Conservation (phyloP, 2,329 filamentous ascomycete genomes). For the Pseudocercospora ulei region DNA sequence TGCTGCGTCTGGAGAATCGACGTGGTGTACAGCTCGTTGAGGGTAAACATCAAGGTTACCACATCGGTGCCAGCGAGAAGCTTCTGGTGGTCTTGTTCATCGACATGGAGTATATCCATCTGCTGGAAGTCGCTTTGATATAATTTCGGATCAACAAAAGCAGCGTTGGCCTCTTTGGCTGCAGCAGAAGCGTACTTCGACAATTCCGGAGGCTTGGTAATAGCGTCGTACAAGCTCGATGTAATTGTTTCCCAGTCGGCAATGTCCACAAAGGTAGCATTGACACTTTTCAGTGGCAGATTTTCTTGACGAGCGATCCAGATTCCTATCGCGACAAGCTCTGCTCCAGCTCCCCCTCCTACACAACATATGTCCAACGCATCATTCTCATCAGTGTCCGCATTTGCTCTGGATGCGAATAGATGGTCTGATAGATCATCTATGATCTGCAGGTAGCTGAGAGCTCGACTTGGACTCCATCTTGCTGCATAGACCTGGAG, state of each 20-base stretch:
- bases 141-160: slow-evolving; percentile 31
- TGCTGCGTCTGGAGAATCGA: slow-evolving; percentile 65
- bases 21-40: slow-evolving; percentile 85
- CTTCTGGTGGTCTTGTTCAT: slow-evolving; percentile 32
- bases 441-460: slow-evolving; percentile 66
- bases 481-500: slow-evolving; percentile 76
- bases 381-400: neutral
- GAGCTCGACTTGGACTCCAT: slow-evolving; percentile 78
- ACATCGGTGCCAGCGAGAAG: slow-evolving; percentile 39
- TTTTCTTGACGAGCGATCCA: slow-evolving; percentile 33
- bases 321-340: slow-evolving; percentile 55
- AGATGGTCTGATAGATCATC: slow-evolving; percentile 27
- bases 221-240: slow-evolving; percentile 46
- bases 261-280: slow-evolving; percentile 64
- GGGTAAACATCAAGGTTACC: slow-evolving; percentile 80
- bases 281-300: slow-evolving; percentile 20
- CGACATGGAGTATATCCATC: slow-evolving; percentile 43
- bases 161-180: slow-evolving; percentile 36
- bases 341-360: slow-evolving; percentile 57
- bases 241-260: slow-evolving; percentile 65
- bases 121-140: slow-evolving; percentile 41
- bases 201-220: slow-evolving; percentile 45
- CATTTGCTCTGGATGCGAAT: neutral
- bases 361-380: slow-evolving; percentile 46
- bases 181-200: slow-evolving; percentile 44